phyloP scores from a whole-genome alignment of 2,329 filamentous ascomycete species.

The Penicillium sp. region DNA sequence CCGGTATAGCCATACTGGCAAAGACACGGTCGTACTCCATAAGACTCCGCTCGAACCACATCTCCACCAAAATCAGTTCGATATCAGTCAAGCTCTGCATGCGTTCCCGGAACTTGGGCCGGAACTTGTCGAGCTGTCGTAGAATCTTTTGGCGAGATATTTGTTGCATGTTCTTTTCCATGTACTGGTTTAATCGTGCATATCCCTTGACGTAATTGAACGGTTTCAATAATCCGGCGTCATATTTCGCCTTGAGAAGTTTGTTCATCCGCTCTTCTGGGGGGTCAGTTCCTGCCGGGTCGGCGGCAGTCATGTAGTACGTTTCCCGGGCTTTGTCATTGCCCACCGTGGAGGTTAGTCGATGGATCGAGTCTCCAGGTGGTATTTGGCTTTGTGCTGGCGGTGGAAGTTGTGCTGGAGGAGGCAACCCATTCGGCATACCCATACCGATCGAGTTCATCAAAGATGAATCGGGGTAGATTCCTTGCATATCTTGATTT shows the following conservation, averaged over 20 bases:
- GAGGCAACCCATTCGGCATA: constrained; percentile 32
- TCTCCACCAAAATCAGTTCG: constrained; percentile 90
- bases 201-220: constrained; percentile 99
- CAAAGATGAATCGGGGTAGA: constrained; percentile 60
- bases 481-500: constrained; percentile 61
- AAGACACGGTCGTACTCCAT: constrained; percentile 99
- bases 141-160: constrained; percentile 86
- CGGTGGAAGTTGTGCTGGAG: constrained; percentile 37
- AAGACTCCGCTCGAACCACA: constrained; percentile 96
- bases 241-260: constrained; percentile 90
- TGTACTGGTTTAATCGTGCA: constrained; percentile 81
- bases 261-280: constrained; percentile 95
- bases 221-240: constrained; percentile 87
- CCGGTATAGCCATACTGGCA: constrained; percentile 97
- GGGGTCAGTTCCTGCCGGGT: constrained; percentile 80
- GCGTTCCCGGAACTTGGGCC: constrained; percentile 93
- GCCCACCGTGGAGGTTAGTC: constrained; percentile 60
- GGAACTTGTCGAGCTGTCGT: constrained; percentile 85
- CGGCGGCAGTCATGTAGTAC: constrained; percentile 95
- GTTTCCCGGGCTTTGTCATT: constrained; percentile 70
- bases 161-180: constrained; percentile 82
- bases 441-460: constrained; percentile 43
- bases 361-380: constrained; percentile 56
- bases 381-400: constrained; percentile 31
- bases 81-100: constrained; percentile 90